Percentiles rank a stretch among this genome's conserved stretches.
Evolutionary conservation across 352 stramenopile species (phyloP).

Genomic region (Globisporangium acanthophoron): DNA sequence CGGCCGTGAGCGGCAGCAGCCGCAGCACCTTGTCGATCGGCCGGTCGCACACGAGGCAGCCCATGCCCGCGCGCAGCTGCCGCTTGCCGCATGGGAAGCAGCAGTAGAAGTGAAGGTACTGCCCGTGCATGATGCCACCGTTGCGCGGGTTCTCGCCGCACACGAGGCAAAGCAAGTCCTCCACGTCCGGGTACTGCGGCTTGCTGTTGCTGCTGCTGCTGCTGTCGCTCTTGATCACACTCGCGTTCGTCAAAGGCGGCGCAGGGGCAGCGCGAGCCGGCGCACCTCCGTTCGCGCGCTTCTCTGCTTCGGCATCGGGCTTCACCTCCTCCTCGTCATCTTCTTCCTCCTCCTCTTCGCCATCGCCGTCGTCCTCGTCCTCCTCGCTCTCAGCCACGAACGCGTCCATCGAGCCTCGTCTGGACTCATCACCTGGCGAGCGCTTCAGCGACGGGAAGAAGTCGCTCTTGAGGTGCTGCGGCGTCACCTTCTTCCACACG

Average conservation of each 20-base stretch:
- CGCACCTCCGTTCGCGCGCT: background rate
- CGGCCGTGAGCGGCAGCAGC: slow-evolving; percentile 61
- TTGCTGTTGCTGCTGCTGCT: background rate
- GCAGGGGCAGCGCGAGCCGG: background rate
- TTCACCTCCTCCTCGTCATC: slow-evolving; percentile 15
- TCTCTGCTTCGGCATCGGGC: background rate
- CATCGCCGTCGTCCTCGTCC: slow-evolving; percentile 30
- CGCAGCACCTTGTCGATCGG: slow-evolving; percentile 72
- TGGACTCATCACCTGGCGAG: slow-evolving; percentile 5
- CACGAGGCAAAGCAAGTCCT: slow-evolving; percentile 66
- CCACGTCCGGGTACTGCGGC: slow-evolving; percentile 15
- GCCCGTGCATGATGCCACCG: slow-evolving; percentile 60
- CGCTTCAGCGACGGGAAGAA: slow-evolving; percentile 28
- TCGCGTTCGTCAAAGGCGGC: background rate
- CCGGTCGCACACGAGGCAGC: slow-evolving; percentile 74
- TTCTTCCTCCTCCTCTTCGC: slow-evolving; percentile 42
- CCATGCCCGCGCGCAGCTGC: slow-evolving; percentile 37
- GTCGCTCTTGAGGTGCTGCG: slow-evolving; percentile 35
- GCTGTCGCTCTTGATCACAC: background rate
- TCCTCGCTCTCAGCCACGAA: slow-evolving; percentile 52
- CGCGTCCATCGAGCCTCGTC: slow-evolving; percentile 52
- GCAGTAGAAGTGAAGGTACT: slow-evolving; percentile 80
- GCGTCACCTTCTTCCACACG: slow-evolving; percentile 57
- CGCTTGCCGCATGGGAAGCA: slow-evolving; percentile 78
- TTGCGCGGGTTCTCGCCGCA: slow-evolving; percentile 56